Evolutionary conservation across 805 yeast species (phyloP), one percentile per base, ranked within the genome.

Genomic region (Pichia insulana): DNA sequence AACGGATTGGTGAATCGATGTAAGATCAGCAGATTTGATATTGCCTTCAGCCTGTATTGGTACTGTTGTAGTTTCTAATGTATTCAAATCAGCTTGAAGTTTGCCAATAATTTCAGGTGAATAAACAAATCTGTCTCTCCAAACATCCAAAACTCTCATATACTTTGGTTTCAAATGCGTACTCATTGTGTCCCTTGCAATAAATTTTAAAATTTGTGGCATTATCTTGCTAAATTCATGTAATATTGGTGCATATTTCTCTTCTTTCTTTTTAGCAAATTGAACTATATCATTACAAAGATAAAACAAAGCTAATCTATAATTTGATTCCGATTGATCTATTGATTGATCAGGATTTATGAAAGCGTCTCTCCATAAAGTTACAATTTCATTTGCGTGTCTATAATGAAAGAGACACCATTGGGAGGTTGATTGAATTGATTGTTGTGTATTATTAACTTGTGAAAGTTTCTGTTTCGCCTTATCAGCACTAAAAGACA

Each of bases 241-340:
- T 3, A 80, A 59, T 49, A 81, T 80, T 37, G 76, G 84, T 4
- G 64, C 63, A 42, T 52, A 54, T 52, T 73, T 76, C 45, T 36
- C 36, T 33, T 73, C 69, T 51, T 78, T 76, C 28, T 80, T 78
- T 45, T 79, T 69, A 3, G 88, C 76, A 56, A 83, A 83, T 59
- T 86, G 96, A 1, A 85, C 81, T 18, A 86, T 79, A 50, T 86
- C 96, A 58, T 86, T 86, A 40, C 83, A 80, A 12, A 86, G 64
- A 54, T 86, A 86, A 19, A 86, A 67, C 43, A 82, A 61, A 2
- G 81, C 43, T 34, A 51, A 35, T 19, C 47, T 36, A 10, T 40
- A 36, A 19, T 41, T 45, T 13, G 48, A 42, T 17, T 69, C 40
- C 81, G 67, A 72, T 43, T 20, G 49, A 18, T n/a, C 44, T 30